These are phyloP conservation scores for Aspergillus arachidicola DNA, from an alignment of 2,329 filamentous ascomycete species.

Conservation along the genomic window DNA sequence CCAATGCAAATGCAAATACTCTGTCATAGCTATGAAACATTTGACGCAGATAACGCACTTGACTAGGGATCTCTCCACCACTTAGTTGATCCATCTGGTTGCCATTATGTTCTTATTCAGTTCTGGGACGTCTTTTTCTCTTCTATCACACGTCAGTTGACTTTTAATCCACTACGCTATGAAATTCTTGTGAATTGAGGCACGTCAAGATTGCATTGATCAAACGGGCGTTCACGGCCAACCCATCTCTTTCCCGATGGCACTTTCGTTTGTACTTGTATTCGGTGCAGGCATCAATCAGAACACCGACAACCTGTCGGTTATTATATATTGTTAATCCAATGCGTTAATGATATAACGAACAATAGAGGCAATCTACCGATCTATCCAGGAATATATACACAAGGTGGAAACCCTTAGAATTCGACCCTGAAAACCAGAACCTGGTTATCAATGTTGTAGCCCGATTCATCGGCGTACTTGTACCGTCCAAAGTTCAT, in stretches of 20 bases:
- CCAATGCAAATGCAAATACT: background rate
- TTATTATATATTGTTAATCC: constrained; percentile 1
- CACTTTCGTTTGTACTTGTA: constrained; percentile 5
- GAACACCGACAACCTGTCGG: background rate
- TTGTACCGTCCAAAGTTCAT: constrained; percentile 60
- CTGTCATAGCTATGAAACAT: background rate
- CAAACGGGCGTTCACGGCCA: background rate
- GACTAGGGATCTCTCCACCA: background rate
- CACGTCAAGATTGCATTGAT: background rate
- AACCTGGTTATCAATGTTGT: constrained; percentile 63
- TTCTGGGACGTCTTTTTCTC: background rate
- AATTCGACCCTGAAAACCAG: constrained; percentile 56
- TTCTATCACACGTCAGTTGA: background rate
- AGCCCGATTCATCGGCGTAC: constrained; percentile 62
- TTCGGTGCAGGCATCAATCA: constrained; percentile 5
- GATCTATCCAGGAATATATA: background rate
- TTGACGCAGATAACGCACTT: background rate
- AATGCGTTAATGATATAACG: background rate
- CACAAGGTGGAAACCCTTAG: constrained; percentile 7
- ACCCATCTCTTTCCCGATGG: background rate
- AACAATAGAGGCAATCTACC: background rate
- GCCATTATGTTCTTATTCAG: background rate
- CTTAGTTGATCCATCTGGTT: background rate
- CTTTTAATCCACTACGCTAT: background rate
- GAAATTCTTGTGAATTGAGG: background rate